Conservation (phyloP, 2,329 filamentous ascomycete species). For the Capronia coronata region DNA sequence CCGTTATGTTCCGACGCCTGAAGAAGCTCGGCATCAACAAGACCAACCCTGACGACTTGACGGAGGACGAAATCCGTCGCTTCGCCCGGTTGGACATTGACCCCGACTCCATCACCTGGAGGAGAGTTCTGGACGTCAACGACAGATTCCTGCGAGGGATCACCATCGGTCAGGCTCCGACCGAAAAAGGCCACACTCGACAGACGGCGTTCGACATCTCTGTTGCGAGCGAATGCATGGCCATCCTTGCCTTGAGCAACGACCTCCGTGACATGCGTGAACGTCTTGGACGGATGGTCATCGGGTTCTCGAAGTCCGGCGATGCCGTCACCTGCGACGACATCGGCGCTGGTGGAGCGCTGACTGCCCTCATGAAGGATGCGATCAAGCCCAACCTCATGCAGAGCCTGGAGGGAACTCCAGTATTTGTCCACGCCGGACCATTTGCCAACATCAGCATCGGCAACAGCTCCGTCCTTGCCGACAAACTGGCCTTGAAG, state of each 20-base stretch:
- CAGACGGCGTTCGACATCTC: slow-evolving; percentile 97
- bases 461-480: slow-evolving; percentile 88
- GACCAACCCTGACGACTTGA: slow-evolving; percentile 85
- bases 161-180: slow-evolving; percentile 78
- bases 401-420: slow-evolving; percentile 95
- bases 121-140: slow-evolving; percentile 92
- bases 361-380: slow-evolving; percentile 94
- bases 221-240: slow-evolving; percentile 97
- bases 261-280: slow-evolving; percentile 83
- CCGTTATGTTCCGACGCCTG: slow-evolving; percentile 85
- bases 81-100: slow-evolving; percentile 97
- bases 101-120: slow-evolving; percentile 94
- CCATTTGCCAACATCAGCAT: slow-evolving; percentile 99
- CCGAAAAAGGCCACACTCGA: slow-evolving; percentile 81
- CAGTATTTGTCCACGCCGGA: slow-evolving; percentile 93
- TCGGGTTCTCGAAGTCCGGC: slow-evolving; percentile 75
- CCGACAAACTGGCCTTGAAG: slow-evolving; percentile 92
- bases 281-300: slow-evolving; percentile 89
- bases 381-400: slow-evolving; percentile 98
- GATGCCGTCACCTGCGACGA: slow-evolving; percentile 96
- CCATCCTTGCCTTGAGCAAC: slow-evolving; percentile 89
- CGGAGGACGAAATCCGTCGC: slow-evolving; percentile 74
- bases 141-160: slow-evolving; percentile 87
- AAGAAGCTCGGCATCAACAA: slow-evolving; percentile 96
- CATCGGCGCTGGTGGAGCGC: slow-evolving; percentile 81